Evolutionary conservation across 257 asterid genomes (phyloP), one percentile per base, ranked within the genome.

Genomic region (Solanum dulcamara): DNA sequence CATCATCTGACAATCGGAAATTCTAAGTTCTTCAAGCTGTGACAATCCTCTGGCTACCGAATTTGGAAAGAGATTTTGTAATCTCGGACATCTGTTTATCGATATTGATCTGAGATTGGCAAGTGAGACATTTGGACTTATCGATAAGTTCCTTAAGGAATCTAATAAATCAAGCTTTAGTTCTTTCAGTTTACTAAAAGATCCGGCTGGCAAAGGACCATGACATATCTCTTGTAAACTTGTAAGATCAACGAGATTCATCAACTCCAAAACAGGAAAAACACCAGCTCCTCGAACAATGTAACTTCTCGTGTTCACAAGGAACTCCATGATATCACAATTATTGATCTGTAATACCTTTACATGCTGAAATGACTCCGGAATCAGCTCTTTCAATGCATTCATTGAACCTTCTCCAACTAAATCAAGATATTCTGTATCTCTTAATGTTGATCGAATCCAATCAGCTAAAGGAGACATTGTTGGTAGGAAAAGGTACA

Each of bases 11-110:
- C 89, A 89, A 77, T 86, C 53, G n/a, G n/a, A 77, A 11, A 89
- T 74, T 18, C 83, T 85, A 37, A 89, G 88, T 37, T 87, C 85
- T 68, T 87, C 85, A 11, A 89, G 89, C 7, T 57, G 88, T 33
- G 60, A 32, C 32, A 88, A 84, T 26, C 87, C 83, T 70, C 48
- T 20, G 66, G 88, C 88, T 28, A 81, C 85, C 51, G 89, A 81
- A 5, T 17, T 20, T n/a, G 88, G 86, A 75, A 88, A 71, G 4
- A 88, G 85, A 51, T 80, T 57, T 38, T 48, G 24, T 62, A 88
- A 77, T 40, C 80, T 74, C 17, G 10, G 68, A 33, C 90, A 86
- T 50, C 53, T 42, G 53, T 88, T 64, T 42, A 85, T 82, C 50
- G 53, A 86, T 38, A 81, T 82, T 50, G 64, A 81, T 71, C 26